These are phyloP conservation scores for Aspergillus baeticus DNA, from an alignment of 495 filamentous ascomycete genomes.

Conservation along the genomic window DNA sequence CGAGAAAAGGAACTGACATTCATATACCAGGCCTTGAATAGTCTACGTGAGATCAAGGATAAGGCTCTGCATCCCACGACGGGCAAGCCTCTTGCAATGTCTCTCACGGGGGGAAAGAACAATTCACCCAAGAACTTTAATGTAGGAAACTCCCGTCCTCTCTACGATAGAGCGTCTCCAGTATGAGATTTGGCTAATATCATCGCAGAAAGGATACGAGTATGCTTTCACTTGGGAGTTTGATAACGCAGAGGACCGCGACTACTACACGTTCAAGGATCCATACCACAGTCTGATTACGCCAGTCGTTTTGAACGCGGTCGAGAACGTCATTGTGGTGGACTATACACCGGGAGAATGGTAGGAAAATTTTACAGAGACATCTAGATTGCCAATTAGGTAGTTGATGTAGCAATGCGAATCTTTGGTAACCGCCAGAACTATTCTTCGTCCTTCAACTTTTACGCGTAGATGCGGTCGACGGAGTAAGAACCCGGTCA, in stretches of 20 bases:
- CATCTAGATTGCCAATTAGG: neutral
- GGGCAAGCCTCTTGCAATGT: neutral
- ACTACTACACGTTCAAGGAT: neutral
- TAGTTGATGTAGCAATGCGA: no score
- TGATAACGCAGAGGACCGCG: neutral
- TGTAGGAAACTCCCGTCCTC: neutral
- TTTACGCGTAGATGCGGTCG: no score
- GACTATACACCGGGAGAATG: neutral
- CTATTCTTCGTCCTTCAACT: no score
- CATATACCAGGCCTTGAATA: neutral
- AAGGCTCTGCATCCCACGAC: neutral
- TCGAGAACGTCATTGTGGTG: neutral
- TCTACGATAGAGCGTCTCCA: neutral
- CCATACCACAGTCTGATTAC: neutral
- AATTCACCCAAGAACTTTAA: neutral
- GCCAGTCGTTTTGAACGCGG: neutral
- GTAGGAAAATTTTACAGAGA: neutral
- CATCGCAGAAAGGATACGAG: neutral
- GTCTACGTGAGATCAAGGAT: neutral
- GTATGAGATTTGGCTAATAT: neutral
- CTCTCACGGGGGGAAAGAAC: neutral
- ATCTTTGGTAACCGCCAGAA: no score
- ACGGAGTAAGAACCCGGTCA: no score
- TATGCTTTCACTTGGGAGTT: conserved; percentile 1
- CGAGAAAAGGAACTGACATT: neutral